Conservation (phyloP, 805 yeast species). For the Wickerhamomyces canadensis region DNA sequence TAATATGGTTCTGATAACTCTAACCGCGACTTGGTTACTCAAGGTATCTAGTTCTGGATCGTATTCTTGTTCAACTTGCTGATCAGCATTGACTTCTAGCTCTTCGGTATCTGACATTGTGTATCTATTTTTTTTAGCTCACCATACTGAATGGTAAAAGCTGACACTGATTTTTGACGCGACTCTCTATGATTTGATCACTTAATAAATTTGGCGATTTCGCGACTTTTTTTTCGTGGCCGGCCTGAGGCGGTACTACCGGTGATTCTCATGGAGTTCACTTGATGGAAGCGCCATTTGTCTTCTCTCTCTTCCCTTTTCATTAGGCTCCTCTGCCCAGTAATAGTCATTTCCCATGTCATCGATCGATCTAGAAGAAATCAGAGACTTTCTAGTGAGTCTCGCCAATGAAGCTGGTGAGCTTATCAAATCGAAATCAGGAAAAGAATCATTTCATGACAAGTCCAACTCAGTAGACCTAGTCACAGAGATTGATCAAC, state of each 20-base stretch:
- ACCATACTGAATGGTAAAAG: no score
- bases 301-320: no score
- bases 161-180: no score
- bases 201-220: no score
- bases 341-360: no score
- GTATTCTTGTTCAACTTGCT: not conserved
- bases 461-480: slow-evolving; percentile 57
- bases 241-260: no score
- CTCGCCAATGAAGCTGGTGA: slow-evolving; percentile 44
- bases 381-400: slow-evolving; percentile 32
- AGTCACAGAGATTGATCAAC: slow-evolving; percentile 56
- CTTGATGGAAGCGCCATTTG: no score
- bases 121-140: no score
- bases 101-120: not conserved
- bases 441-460: slow-evolving; percentile 45
- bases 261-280: no score
- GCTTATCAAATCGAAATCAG: slow-evolving; percentile 43
- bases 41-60: not conserved
- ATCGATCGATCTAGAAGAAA: slow-evolving; percentile 23
- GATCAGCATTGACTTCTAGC: not conserved
- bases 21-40: slow-evolving; percentile 2
- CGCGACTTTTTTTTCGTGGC: no score
- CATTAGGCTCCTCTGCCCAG: no score
- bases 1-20: slow-evolving; percentile 7
- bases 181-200: not conserved